Evolutionary conservation across 1,284 basidiomycete species (phyloP).

Genomic region (Puccinia hordei): DNA sequence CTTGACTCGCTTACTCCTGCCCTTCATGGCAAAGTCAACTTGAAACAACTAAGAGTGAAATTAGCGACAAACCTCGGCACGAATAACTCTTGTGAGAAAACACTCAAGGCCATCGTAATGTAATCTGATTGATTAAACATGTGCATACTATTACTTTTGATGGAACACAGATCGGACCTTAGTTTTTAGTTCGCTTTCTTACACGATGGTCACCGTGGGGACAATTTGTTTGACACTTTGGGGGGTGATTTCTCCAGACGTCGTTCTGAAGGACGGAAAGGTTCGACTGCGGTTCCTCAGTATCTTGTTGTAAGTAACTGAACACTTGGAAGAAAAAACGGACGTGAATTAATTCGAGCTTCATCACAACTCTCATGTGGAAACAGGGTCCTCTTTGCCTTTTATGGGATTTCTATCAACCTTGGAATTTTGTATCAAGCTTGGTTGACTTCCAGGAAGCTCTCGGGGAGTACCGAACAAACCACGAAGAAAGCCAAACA

Average conservation of each 20-base stretch:
- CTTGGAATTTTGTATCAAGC: conserved; percentile 27
- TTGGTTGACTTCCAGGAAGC: conserved; percentile 14
- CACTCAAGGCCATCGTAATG: background rate
- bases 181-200: conserved; percentile 29
- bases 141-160: background rate
- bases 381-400: background rate
- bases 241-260: conserved; percentile 13
- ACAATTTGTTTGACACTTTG: conserved; percentile 13
- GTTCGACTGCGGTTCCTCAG: conserved; percentile 15
- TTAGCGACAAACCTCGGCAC: background rate
- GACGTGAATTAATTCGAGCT: background rate
- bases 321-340: too few species aligned
- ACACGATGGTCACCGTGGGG: conserved; percentile 6
- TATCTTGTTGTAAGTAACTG: conserved; percentile 22
- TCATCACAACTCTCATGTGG: background rate
- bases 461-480: background rate
- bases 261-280: conserved; percentile 26
- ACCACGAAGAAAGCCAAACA: background rate
- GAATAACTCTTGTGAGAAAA: conserved; percentile 4
- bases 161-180: conserved; percentile 23
- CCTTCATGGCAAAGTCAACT: background rate
- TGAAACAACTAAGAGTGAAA: background rate
- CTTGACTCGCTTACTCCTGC: background rate
- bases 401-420: conserved; percentile 25
- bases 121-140: background rate